A percentile compares a stretch with the other conserved stretches of the same genome.
Conservation (phyloP, 768 basidiomycete genomes). For the Leccinum boreale region DNA sequence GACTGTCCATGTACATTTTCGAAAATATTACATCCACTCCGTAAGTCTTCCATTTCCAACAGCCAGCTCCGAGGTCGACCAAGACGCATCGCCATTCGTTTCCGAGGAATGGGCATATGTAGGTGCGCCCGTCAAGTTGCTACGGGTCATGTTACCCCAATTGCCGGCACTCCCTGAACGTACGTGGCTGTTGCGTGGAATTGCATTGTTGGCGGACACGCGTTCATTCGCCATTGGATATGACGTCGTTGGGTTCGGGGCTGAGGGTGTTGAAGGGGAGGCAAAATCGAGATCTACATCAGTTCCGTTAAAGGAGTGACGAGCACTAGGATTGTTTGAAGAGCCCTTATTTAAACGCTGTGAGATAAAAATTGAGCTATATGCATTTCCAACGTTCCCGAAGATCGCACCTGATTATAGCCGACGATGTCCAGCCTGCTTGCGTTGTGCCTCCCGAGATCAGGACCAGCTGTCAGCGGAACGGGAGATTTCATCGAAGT, state of each 20-base stretch:
- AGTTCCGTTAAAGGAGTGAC: slow-evolving; percentile 75
- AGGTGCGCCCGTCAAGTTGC: slow-evolving; percentile 46
- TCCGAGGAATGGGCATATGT: slow-evolving; percentile 56
- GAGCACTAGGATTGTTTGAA: slow-evolving; percentile 47
- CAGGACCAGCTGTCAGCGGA: slow-evolving; percentile 82
- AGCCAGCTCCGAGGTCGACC: slow-evolving; percentile 53
- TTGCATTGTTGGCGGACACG: slow-evolving; percentile 30
- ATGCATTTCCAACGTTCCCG: slow-evolving; percentile 1
- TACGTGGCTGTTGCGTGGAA: slow-evolving; percentile 57
- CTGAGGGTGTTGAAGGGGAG: slow-evolving; percentile 52
- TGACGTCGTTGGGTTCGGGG: slow-evolving; percentile 41
- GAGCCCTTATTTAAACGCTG: slow-evolving; percentile 49
- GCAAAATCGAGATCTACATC: slow-evolving; percentile 60
- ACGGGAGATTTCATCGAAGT: slow-evolving; percentile 65
- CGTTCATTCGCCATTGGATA: slow-evolving; percentile 39
- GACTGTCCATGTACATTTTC: slow-evolving; percentile 4
- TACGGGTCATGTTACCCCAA: slow-evolving; percentile 64
- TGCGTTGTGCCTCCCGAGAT: slow-evolving; percentile 74
- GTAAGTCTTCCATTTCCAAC: slow-evolving; percentile 50
- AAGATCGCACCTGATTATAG: slow-evolving; percentile 56
- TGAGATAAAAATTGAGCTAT: slow-evolving; percentile 22
- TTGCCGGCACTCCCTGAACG: slow-evolving; percentile 81
- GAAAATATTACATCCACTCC: slow-evolving; percentile 39
- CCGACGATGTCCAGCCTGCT: slow-evolving; percentile 72
- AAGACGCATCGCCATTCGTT: slow-evolving; percentile 51